Base-by-base conservation (phyloP, 805 yeast species). In the Myxozyma vanderwaltii region DNA sequence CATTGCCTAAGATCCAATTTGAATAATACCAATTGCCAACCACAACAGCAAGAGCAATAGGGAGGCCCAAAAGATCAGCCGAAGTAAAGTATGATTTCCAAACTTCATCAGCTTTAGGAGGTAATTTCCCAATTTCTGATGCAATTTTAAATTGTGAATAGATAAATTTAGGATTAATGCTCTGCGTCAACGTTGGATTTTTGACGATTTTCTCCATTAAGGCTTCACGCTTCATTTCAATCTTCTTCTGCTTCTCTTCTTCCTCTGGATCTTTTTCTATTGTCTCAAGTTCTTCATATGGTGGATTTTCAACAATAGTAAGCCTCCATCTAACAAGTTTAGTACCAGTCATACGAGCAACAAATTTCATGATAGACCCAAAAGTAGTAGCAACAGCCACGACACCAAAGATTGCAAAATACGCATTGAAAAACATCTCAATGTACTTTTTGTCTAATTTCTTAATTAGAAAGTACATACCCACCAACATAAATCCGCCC, bases 1-100 rank as follows among this genome's bases (percentile, higher is more conserved):
- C 29, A 66, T 84, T 82, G 27, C 74, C 72, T 27, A 80, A 56
- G 27, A 82, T 47, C 86, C 86, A 82, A 59, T 79, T 78, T 27
- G 66, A 59, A 4, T 69, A 58, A 33, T 72, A 73, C 51, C 72
- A 65, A 24, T 66, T 56, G 5, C 53, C 56, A 15, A 49, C 54
- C 23, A 59, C 53, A 46, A 63, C 44, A 21, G 58, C 57, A 15
- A 56, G 69, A 63, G 57, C 68, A 55, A 56, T 51, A 19, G 65
- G 58, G 24, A 56, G 15, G 5, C 63, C 62, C 19, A 55, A 38
- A 7, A 65, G 23, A 21, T 67, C 66, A 8, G 61, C 67, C 6
- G 61, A 50, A 15, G 64, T 59, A 51, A 63, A 10, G 49, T 51
- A 45, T 31, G 50, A 40, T 27, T 47, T 54, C 45, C 36, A 47